Evolutionary conservation across 2,329 filamentous ascomycete genomes (phyloP).

Genomic region (Microcyclospora pomicola): DNA sequence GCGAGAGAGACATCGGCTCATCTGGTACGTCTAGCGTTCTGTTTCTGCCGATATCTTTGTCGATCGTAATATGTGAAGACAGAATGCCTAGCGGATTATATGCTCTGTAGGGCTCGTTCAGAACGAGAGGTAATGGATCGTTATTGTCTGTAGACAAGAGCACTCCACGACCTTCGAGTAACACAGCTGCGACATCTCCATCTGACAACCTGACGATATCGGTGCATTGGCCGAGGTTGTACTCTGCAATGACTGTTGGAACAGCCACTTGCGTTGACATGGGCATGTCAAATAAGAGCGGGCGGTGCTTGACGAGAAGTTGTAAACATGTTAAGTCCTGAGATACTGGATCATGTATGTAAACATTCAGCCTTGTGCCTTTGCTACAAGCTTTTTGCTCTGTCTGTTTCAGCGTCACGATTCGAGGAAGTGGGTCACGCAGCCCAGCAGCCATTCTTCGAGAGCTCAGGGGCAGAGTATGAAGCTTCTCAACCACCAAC

Average conservation of each 20-base stretch:
- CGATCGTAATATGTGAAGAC: neutral
- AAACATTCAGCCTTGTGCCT: conserved; percentile 13
- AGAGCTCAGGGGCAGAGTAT: conserved; percentile 10
- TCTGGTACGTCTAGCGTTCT: conserved; percentile 10
- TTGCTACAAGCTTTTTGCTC: conserved; percentile 4
- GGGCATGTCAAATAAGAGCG: conserved; percentile 13
- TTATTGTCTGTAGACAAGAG: conserved; percentile 12
- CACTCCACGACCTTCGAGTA: conserved; percentile 13
- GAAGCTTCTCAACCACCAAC: conserved; percentile 21
- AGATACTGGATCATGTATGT: conserved; percentile 14
- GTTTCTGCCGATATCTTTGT: conserved; percentile 17
- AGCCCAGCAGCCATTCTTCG: neutral
- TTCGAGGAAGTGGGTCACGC: too few species aligned
- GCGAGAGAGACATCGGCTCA: conserved; percentile 4
- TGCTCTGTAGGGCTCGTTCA: conserved; percentile 11
- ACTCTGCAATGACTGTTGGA: conserved; percentile 10
- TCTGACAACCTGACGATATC: conserved; percentile 15
- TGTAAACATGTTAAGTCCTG: conserved; percentile 12
- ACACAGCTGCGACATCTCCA: conserved; percentile 7
- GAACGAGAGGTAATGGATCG: conserved; percentile 10
- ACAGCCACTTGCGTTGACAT: conserved; percentile 9
- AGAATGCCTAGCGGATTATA: conserved; percentile 9
- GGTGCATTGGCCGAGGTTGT: conserved; percentile 5
- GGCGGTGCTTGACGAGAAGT: conserved; percentile 14
- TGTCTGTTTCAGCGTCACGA: too few species aligned